phyloP scores from a whole-genome alignment of 176 grass and related monocot species.

The Alloteropsis semialata region DNA sequence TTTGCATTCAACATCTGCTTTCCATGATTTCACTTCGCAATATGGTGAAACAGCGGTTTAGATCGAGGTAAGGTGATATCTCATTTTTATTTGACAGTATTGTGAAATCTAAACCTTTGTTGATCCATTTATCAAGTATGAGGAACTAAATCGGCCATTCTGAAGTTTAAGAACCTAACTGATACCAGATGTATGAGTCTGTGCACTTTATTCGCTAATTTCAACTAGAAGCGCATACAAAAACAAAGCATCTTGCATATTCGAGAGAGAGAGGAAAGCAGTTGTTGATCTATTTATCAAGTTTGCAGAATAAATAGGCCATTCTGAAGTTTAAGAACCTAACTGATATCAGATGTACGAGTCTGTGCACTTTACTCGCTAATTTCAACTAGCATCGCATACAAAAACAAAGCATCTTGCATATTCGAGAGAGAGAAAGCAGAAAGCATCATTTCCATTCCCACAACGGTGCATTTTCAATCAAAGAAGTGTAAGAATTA shows the following conservation, averaged over 20 bases:
- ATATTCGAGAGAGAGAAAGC: neutral
- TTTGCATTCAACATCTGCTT: neutral
- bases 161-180: neutral
- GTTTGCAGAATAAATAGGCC: neutral
- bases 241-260: neutral
- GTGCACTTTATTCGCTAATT: neutral
- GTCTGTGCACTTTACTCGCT: neutral
- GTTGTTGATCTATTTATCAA: too few species aligned
- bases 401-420: neutral
- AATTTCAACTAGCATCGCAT: neutral
- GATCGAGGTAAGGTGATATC: neutral
- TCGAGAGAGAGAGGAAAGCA: neutral
- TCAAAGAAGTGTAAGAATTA: constrained; percentile 42
- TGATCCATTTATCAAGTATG: neutral
- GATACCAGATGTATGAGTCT: neutral
- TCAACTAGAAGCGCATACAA: neutral
- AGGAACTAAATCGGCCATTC: neutral
- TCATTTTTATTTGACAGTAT: neutral
- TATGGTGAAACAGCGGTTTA: neutral
- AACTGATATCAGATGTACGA: neutral
- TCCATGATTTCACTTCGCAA: neutral
- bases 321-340: neutral
- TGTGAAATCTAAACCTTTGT: neutral
- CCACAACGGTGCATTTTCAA: neutral
- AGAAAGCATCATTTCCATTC: neutral